phyloP scores from a whole-genome alignment of 83 land plant genomes.

The Diphasiastrum complanatum region DNA sequence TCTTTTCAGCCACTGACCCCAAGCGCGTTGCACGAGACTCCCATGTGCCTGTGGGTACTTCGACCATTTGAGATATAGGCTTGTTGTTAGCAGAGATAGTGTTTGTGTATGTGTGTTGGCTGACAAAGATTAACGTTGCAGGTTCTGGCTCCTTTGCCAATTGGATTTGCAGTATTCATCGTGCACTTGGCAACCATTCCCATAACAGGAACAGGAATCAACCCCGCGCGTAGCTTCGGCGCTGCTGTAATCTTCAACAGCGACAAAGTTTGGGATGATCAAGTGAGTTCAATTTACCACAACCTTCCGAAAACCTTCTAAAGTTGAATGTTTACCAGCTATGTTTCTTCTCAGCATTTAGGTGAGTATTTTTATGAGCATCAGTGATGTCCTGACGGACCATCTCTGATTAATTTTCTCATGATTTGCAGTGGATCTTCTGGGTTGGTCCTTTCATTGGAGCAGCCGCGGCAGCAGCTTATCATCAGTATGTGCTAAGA shows the following conservation, averaged over 20 bases:
- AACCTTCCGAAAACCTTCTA: too few relatives aligned
- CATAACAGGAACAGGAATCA: conserved; percentile 54
- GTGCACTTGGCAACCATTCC: conserved; percentile 60
- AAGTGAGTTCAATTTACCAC: conserved; percentile 22
- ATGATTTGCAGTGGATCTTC: conserved; percentile 58
- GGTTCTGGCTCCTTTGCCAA: conserved; percentile 56
- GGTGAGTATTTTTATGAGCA: too few relatives aligned
- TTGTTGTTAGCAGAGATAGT: background rate
- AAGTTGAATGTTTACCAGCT: too few relatives aligned
- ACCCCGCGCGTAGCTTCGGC: conserved; percentile 55
- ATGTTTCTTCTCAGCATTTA: too few relatives aligned
- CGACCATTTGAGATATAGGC: too few relatives aligned
- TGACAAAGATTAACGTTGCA: conserved; percentile 5
- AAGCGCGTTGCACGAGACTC: conserved; percentile 50
- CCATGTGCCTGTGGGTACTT: conserved; percentile 43
- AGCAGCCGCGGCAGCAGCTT: conserved; percentile 55
- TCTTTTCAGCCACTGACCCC: conserved; percentile 53
- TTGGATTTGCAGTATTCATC: conserved; percentile 63
- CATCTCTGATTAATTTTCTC: background rate
- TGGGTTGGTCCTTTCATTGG: conserved; percentile 76
- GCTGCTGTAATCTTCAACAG: conserved; percentile 49
- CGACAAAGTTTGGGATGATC: conserved; percentile 41
- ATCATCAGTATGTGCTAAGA: conserved; percentile 55
- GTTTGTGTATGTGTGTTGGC: background rate
- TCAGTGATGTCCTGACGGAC: too few relatives aligned